Conservation (phyloP, 345 rosid genomes). For the Cardiospermum halicacabum region DNA sequence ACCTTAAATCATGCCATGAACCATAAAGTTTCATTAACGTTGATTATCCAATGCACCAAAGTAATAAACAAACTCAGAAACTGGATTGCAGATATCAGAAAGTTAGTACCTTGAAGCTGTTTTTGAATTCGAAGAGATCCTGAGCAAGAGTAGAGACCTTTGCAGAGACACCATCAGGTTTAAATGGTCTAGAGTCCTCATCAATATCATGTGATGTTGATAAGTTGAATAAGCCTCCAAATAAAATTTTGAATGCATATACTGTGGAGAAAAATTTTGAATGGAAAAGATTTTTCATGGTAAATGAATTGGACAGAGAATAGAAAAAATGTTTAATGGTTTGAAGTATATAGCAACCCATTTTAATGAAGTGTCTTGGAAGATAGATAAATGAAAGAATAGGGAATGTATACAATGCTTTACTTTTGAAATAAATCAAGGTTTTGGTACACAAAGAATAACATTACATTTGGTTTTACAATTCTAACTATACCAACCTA, state of each 20-base stretch:
- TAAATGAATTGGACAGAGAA: not conserved
- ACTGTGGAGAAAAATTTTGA: constrained; percentile 29
- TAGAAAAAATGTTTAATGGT: too few relatives aligned
- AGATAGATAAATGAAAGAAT: too few relatives aligned
- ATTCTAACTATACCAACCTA: not conserved
- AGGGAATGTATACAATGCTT: too few relatives aligned
- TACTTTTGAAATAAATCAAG: not conserved
- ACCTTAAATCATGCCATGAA: constrained; percentile 40
- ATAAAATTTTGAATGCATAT: constrained; percentile 45
- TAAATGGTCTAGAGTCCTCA: constrained; percentile 26
- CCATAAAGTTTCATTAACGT: not conserved
- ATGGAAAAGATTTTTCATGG: not conserved
- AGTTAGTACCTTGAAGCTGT: constrained; percentile 62
- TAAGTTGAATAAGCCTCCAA: constrained; percentile 30
- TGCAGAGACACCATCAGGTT: constrained; percentile 40
- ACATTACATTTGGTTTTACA: not conserved
- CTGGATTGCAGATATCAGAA: not conserved
- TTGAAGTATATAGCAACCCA: too few relatives aligned
- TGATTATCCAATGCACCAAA: not conserved
- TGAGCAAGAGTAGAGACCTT: constrained; percentile 73
- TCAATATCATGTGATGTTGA: constrained; percentile 35
- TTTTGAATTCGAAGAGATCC: constrained; percentile 67
- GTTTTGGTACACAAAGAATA: not conserved
- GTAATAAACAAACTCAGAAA: not conserved
- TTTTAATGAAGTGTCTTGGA: too few relatives aligned